These are phyloP conservation scores for Corrigiola litoralis DNA, from an alignment of 179 eudicot species.

Conservation along the genomic window DNA sequence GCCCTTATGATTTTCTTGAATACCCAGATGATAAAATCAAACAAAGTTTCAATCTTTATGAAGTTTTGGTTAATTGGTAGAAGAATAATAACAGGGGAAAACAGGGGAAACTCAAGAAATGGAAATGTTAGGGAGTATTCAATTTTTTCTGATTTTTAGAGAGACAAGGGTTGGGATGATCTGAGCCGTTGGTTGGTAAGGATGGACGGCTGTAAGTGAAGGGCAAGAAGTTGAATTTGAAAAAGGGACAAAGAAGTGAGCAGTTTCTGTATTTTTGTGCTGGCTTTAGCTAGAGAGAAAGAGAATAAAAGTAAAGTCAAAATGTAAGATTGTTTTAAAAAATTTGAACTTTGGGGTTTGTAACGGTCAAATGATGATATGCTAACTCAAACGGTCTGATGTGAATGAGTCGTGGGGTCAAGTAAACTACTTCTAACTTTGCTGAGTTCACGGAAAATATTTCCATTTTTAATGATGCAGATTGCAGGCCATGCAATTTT, in stretches of 20 bases:
- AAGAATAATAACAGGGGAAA: background rate
- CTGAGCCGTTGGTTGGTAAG: slow-evolving; percentile 31
- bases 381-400: slow-evolving; percentile 28
- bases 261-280: slow-evolving; percentile 2
- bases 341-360: slow-evolving; percentile 28
- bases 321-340: slow-evolving; percentile 9
- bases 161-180: slow-evolving; percentile 18
- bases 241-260: slow-evolving; percentile 9
- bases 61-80: slow-evolving; percentile 2
- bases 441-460: slow-evolving; percentile 17
- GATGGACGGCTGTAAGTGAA: slow-evolving; percentile 30
- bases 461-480: background rate
- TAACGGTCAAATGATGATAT: slow-evolving; percentile 45
- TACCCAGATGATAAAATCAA: slow-evolving; percentile 26
- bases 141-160: slow-evolving; percentile 22
- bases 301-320: background rate
- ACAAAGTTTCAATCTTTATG: slow-evolving; percentile 18
- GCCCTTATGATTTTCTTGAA: slow-evolving; percentile 27
- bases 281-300: background rate
- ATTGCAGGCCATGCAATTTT: slow-evolving; percentile 7
- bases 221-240: slow-evolving; percentile 14
- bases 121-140: slow-evolving; percentile 3
- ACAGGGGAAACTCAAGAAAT: slow-evolving; percentile 10
- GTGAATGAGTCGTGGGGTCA: slow-evolving; percentile 26
- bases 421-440: background rate